Base-by-base conservation (phyloP, 2,329 filamentous ascomycete species). In the Huntiella decipiens region DNA sequence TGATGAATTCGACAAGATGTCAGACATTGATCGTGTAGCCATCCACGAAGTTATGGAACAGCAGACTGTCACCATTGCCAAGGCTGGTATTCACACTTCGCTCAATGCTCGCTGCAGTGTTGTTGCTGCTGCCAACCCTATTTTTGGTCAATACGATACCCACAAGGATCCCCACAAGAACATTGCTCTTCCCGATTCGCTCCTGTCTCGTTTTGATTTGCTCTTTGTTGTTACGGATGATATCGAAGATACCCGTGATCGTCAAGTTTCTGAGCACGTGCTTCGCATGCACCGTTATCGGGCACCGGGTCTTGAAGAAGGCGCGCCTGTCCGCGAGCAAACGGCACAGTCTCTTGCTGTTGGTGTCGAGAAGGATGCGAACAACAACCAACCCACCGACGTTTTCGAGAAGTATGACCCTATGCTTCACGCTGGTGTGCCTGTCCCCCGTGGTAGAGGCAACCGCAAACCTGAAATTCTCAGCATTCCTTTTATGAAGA, bases 11-110 rank as follows among this genome's bases (percentile, higher is more conserved):
- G 91, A 98, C 67, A 98, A 98, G 63, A 98, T 98, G 91, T 95
- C 86, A 48, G 91, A 98, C 58, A 80, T 96, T 48, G 91, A 98
- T 62, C 78, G 91, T 59, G 91, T 98, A 3, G 91, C 91, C 40
- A 98, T 98, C 55, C 91, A 98, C 73, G 91, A 98, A 82, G 91
- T 98, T 53, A 98, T 98, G 91, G 91, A 98, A 64, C 91, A 98
- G 65, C 91, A 98, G 64, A 98, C 91, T 0, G 91, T 98, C 50
- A 98, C 91, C 11, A 98, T 98, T 56, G 91, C 91, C 44, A 98
- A 98, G 65, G 91, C 91, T 1, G 91, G 91, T 53, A 98, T 98
- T 49, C 91, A 98, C 63, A 98, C 91, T 0, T 94, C 87, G 2
- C 69, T 98, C 50, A 98, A 98, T 58, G 91, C 91, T 45, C 80